Conservation (phyloP, 768 basidiomycete genomes). For the Boletus reticulatus region DNA sequence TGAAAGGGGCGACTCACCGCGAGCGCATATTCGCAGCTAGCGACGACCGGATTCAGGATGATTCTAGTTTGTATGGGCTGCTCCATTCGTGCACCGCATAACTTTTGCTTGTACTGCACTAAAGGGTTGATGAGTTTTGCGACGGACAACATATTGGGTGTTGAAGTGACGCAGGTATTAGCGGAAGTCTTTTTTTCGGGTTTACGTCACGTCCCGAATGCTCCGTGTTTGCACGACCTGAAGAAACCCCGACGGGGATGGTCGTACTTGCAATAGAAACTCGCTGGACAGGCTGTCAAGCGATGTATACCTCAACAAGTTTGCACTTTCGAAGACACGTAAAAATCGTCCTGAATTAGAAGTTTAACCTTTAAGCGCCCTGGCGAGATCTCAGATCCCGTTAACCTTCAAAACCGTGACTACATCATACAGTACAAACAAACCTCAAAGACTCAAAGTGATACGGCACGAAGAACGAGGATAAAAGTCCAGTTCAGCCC, state of each 20-base stretch:
- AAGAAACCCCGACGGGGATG: background rate
- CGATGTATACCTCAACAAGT: too few relatives aligned
- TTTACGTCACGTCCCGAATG: constrained; percentile 8
- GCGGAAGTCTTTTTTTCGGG: background rate
- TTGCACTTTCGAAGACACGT: background rate
- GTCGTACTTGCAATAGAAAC: background rate
- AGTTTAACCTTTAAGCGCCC: constrained; percentile 23
- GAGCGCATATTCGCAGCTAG: constrained; percentile 55
- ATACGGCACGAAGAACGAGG: background rate
- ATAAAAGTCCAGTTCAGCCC: background rate
- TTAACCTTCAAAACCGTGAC: background rate
- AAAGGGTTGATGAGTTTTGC: constrained; percentile 5
- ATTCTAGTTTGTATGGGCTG: constrained; percentile 3
- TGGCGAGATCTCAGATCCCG: constrained; percentile 19
- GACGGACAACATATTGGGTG: constrained; percentile 16
- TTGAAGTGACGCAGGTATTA: background rate
- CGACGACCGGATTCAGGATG: constrained; percentile 55
- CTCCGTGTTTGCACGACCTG: constrained; percentile 3
- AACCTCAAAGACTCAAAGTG: background rate
- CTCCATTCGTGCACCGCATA: background rate
- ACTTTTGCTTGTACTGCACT: background rate
- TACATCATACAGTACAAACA: background rate
- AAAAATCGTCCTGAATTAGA: constrained; percentile 7
- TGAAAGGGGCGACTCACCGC: constrained; percentile 37
- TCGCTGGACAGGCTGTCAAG: background rate